These are phyloP conservation scores for Biscogniauxia mediterranea DNA, from an alignment of 2,329 filamentous ascomycete species.

Conservation along the genomic window DNA sequence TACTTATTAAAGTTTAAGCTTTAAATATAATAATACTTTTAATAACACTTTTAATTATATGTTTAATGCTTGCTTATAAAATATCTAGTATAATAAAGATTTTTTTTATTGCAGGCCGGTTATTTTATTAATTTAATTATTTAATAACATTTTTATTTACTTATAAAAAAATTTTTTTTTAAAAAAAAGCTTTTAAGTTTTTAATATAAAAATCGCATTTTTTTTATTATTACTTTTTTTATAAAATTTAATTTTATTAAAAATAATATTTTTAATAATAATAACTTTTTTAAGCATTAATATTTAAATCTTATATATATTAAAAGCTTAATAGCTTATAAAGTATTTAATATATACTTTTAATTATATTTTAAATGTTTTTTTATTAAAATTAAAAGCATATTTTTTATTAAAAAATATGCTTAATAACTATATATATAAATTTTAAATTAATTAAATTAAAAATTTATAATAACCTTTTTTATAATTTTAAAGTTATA, in stretches of 20 bases:
- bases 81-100: not conserved
- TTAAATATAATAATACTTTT: not conserved
- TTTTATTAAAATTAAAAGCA: not conserved
- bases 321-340: not conserved
- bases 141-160: not conserved
- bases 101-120: not conserved
- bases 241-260: not conserved
- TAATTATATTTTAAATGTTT: not conserved
- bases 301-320: slow-evolving; percentile 1
- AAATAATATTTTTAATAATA: not conserved
- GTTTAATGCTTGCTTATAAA: not conserved
- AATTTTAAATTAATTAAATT: not conserved
- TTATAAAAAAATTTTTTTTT: too few relatives aligned
- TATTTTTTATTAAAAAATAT: not conserved
- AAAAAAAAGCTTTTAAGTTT: not conserved
- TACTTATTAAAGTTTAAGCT: slow-evolving; percentile 1
- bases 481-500: not conserved
- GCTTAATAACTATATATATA: not conserved
- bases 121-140: not conserved
- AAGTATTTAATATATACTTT: not conserved
- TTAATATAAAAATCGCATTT: not conserved
- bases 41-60: not conserved
- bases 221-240: not conserved
- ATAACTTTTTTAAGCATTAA: not conserved
- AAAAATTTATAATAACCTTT: not conserved